Evolutionary conservation across 1,139 yeast genomes (phyloP), one percentile per base, ranked within the genome.

Genomic region (Saccharomyces pastorianus): DNA sequence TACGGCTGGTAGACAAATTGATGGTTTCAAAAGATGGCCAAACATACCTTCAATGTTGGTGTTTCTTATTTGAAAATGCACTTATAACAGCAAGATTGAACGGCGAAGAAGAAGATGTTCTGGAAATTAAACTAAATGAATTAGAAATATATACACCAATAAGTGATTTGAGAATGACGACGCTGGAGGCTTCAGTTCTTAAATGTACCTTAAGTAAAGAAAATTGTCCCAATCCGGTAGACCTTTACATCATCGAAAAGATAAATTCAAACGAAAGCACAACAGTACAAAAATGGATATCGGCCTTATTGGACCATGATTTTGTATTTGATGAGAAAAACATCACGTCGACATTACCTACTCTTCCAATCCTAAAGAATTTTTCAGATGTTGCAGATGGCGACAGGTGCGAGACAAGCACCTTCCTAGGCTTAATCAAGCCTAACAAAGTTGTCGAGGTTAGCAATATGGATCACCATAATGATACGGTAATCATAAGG

Each of bases 1-100:
- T 69, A 34, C 54, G 71, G 44, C 47, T 67, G 26, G 65, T 67
- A 0, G 71, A 69, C 51, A 55, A 51, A 20, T 59, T 69, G 27
- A 51, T 59, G 53, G 58, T 65, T 7, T 64, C 69, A 1, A 49
- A 49, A 6, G 63, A 62, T 50, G 58, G 58, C 1, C 44, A 49
- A 1, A 54, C 29, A 0, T 67, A 62, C 49, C 17, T 44, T 5
- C 48, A 51, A 5, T 60, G 63, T 8, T 58, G 63, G 52, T 68
- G 71, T 50, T 66, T 58, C 53, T 55, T 69, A 9, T 68, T 68
- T 52, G 61, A 61, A 47, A 60, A 58, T 13, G 63, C 61, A 9
- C 46, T 68, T 25, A 27, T 65, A 6, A 48, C 64, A 13, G 61
- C 62, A 4, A 44, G 46, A 6, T 42, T 55, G 11, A 41, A 53